Base-by-base conservation (phyloP, 805 yeast species). In the Pichia nakasei region DNA sequence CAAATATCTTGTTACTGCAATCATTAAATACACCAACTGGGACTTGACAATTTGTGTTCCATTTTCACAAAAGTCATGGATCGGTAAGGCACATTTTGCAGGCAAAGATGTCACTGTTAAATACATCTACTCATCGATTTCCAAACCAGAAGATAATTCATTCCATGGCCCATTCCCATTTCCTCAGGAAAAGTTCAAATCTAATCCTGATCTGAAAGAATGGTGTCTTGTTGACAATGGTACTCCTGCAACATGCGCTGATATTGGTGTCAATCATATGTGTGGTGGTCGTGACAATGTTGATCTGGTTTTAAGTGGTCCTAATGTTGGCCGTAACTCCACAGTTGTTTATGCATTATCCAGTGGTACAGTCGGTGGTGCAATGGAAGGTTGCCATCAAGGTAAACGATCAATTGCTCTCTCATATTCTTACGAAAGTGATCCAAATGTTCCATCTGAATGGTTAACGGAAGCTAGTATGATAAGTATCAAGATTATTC, bases 301-400 rank as follows among this genome's bases (percentile, higher is more conserved):
- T 20, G 97, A 93, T 63, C 66, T 91, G 47, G 96, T 93, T 5
- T 61, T 93, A 20, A 84, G 95, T 44, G 98, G 98, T 1, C 98
- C 98, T 8, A 93, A 93, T 59, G 91, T 83, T 52, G 98, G 98
- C 20, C 78, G 96, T 58, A 93, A 93, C 63, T 80, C 96, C 2
- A 78, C 91, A 21, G 87, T 94, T 6, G 75, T 91, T 37, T 93
- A 88, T 61, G 84, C 88, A 44, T 73, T 93, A 54, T 79, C 96
- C 5, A 82, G 94, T 52, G 98, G 98, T 13, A 93, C 98, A 2
- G 82, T 93, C 17, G 98, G 98, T 22, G 97, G 96, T 4, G 93
- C 97, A 1, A 76, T 89, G 87, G 98, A 93, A 65, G 94, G 89
- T 2, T 85, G 83, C 2, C 75, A 89, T 35, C 76, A 72, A 44